These are phyloP conservation scores for Sphagnum contortum DNA, from an alignment of 225 moss, liverwort and hornwort species.

Conservation along the genomic window DNA sequence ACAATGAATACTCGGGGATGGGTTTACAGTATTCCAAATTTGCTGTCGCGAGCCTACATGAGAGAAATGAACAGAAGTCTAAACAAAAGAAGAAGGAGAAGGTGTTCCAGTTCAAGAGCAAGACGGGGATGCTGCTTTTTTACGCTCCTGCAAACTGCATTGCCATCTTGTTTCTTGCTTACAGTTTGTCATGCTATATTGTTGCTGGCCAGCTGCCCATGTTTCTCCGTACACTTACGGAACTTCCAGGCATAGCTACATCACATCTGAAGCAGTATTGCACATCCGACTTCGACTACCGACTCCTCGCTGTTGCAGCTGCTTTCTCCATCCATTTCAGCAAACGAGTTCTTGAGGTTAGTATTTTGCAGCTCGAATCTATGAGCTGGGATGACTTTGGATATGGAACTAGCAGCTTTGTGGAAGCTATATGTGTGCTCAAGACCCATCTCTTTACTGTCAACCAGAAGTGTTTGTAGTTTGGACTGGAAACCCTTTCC, in stretches of 20 bases:
- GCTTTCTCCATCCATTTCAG: constrained; percentile 20
- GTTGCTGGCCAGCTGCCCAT: constrained; percentile 4
- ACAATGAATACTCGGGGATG: constrained; percentile 7
- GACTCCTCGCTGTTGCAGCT: constrained; percentile 26
- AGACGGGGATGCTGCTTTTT: constrained; percentile 16
- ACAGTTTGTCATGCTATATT: neutral
- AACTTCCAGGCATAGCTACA: constrained; percentile 10
- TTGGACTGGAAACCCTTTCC: too few species aligned
- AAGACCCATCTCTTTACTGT: neutral
- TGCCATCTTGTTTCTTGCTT: constrained; percentile 6
- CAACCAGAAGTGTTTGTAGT: neutral
- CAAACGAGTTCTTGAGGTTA: constrained; percentile 35
- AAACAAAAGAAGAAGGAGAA: neutral
- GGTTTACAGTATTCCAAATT: constrained; percentile 41
- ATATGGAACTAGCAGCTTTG: neutral
- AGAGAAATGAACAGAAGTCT: too few species aligned
- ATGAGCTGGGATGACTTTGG: neutral
- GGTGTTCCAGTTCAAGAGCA: constrained; percentile 13
- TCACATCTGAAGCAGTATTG: constrained; percentile 1
- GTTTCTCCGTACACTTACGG: constrained; percentile 3
- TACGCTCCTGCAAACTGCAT: constrained; percentile 14
- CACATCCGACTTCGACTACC: constrained; percentile 4
- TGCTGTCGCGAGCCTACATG: constrained; percentile 2
- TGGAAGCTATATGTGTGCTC: neutral
- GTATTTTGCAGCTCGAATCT: neutral